These are phyloP conservation scores for Candolleomyces eurysporus DNA, from an alignment of 768 basidiomycete genomes.

Conservation along the genomic window DNA sequence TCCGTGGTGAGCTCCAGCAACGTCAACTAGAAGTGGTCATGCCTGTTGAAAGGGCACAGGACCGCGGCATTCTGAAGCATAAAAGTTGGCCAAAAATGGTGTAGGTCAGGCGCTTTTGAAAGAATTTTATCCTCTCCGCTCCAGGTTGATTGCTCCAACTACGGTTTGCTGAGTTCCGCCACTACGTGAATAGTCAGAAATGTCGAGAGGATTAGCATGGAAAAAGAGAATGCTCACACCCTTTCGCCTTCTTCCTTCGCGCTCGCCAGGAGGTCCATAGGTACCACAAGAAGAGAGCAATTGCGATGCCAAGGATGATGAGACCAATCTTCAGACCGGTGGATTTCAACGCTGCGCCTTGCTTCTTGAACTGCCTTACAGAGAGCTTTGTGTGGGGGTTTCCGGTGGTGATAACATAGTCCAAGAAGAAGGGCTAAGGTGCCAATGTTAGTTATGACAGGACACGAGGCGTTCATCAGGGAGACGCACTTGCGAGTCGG, in stretches of 20 bases:
- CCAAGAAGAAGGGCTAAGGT: conserved; percentile 5
- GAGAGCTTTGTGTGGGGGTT: conserved; percentile 4
- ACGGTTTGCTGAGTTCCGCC: too few species aligned
- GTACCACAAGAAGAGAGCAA: background rate
- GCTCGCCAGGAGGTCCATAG: background rate
- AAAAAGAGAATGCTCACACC: background rate
- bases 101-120: too few species aligned
- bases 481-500: conserved; percentile 5
- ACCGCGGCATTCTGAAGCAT: too few species aligned
- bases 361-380: conserved; percentile 4
- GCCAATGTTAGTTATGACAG: background rate
- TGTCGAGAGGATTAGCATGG: background rate
- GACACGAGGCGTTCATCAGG: background rate
- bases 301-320: conserved; percentile 5
- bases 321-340: conserved; percentile 7
- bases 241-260: conserved; percentile 6
- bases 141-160: too few species aligned
- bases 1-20: too few species aligned
- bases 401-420: conserved; percentile 4
- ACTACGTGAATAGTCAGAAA: too few species aligned
- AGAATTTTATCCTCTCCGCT: too few species aligned
- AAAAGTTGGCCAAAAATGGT: too few species aligned
- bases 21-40: too few species aligned
- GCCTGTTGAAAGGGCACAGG: too few species aligned
- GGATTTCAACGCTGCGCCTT: background rate